Evolutionary conservation across 2,329 filamentous ascomycete species (phyloP).

Genomic region (Epichloe brachyelytri): DNA sequence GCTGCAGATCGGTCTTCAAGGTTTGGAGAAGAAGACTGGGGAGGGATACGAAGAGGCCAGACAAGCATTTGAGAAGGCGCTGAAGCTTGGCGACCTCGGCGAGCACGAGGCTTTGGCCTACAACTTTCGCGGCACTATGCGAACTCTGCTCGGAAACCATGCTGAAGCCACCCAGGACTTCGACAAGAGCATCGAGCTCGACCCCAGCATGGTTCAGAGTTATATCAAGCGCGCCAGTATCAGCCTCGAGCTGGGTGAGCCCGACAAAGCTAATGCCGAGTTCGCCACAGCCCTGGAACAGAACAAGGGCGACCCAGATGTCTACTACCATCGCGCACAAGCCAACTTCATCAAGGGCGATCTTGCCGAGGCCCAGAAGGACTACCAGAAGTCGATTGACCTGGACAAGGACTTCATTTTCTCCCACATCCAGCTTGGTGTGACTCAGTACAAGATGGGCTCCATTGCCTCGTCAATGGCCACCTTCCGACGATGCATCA

Average conservation of each 20-base stretch:
- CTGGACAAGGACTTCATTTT: slow-evolving; percentile 95
- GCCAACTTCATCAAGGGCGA: slow-evolving; percentile 96
- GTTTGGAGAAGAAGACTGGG: slow-evolving; percentile 73
- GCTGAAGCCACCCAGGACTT: slow-evolving; percentile 71
- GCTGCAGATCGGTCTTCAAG: slow-evolving; percentile 68
- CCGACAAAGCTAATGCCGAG: slow-evolving; percentile 75
- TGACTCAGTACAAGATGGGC: slow-evolving; percentile 99
- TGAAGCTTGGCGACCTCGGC: slow-evolving; percentile 68
- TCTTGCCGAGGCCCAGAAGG: slow-evolving; percentile 85
- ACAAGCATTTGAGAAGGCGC: slow-evolving; percentile 71
- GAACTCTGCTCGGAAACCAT: slow-evolving; percentile 82
- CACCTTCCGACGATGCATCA: slow-evolving; percentile 92
- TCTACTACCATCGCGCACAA: slow-evolving; percentile 98
- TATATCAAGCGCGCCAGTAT: slow-evolving; percentile 99
- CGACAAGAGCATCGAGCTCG: slow-evolving; percentile 83
- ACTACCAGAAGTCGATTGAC: slow-evolving; percentile 99
- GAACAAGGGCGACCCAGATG: slow-evolving; percentile 82
- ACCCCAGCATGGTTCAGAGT: slow-evolving; percentile 81
- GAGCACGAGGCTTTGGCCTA: slow-evolving; percentile 83
- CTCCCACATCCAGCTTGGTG: slow-evolving; percentile 97
- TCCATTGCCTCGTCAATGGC: slow-evolving; percentile 97
- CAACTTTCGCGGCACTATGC: slow-evolving; percentile 94
- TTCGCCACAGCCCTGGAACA: slow-evolving; percentile 77
- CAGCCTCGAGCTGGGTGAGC: slow-evolving; percentile 83
- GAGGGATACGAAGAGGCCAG: slow-evolving; percentile 88